phyloP scores from a whole-genome alignment of 208 protist species.

The Herpetomonas tarakana region DNA sequence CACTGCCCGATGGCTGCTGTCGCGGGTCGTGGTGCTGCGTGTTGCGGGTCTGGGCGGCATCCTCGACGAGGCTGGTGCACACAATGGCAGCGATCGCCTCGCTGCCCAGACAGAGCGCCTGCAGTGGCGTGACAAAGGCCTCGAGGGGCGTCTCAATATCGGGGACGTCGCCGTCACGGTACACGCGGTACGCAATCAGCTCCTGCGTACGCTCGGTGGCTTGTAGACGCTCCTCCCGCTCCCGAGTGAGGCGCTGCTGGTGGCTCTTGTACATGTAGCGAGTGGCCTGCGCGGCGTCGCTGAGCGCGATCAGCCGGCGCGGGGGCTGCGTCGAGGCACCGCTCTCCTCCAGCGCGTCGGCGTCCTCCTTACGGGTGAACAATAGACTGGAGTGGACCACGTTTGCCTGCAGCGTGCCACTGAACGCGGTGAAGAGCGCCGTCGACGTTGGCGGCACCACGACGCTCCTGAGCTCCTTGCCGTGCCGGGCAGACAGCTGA shows the following conservation, averaged over 20 bases:
- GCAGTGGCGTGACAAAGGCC: constrained; percentile 76
- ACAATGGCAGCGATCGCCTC: constrained; percentile 34
- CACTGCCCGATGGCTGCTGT: too few relatives aligned
- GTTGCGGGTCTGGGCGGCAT: too few relatives aligned
- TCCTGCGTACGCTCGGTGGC: constrained; percentile 6
- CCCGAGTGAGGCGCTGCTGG: neutral
- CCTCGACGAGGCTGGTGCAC: constrained; percentile 9
- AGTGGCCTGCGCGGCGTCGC: neutral
- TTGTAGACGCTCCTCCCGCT: constrained; percentile 14
- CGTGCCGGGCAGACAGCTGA: neutral
- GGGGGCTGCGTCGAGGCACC: neutral
- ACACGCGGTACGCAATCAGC: constrained; percentile 25
- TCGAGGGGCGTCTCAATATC: constrained; percentile 77
- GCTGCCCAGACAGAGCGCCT: constrained; percentile 67
- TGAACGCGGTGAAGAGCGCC: neutral
- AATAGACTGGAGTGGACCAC: constrained; percentile 10
- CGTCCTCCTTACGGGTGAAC: constrained; percentile 7
- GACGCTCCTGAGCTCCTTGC: neutral
- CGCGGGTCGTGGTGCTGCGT: too few relatives aligned
- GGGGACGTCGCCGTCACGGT: constrained; percentile 69
- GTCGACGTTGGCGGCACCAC: neutral
- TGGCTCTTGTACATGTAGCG: constrained; percentile 12
- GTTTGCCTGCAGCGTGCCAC: constrained; percentile 1
- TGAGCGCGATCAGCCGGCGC: constrained; percentile 14
- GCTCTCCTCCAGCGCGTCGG: neutral